Evolutionary conservation across 2,329 filamentous ascomycete genomes (phyloP), one percentile per base, ranked within the genome.

Genomic region (Metarhizium robertsii): DNA sequence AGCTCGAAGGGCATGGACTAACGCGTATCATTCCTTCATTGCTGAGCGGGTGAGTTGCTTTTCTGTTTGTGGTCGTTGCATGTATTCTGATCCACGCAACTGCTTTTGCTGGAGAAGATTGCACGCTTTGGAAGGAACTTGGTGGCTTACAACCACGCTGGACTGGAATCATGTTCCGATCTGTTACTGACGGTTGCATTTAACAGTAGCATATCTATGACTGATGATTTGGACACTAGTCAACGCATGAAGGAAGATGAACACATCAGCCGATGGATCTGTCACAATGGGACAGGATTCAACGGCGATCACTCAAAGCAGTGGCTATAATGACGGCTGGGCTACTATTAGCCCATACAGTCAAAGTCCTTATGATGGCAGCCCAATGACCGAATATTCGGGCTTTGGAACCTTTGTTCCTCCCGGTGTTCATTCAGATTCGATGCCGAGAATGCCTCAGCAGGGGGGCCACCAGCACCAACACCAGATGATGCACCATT

Each of bases 311-410:
- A 60, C 66, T 49, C 66, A 65, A 52, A 66, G 61, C 58, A 62
- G 63, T 53, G 63, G 62, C 45, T 71, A 69, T 54, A 57, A 69
- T 65, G 75, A 80, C 58, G 72, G 71, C 64, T 84, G 82, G 83
- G 74, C 74, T 50, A 77, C 78, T 64, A 78, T 84, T 64, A 76
- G 72, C 59, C 69, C 83, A 14, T 88, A 89, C 64, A 83, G 84
- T 61, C 82, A 86, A 59, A 87, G 86, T 43, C 67, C 71, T 2
- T 73, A 73, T 56, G 66, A 62, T 53, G 62, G 68, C 56, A 83
- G 69, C 34, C 66, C 85, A 29, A 82, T 90, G 71, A 77, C 83
- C 45, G 86, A 88, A 62, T 90, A 88, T 66, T 75, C 78, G 57
- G 78, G 75, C 61, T 84, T 74, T 59, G 64, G 76, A 20, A 55